These are phyloP conservation scores for Pterocarpus santalinus DNA, from an alignment of 306 rosid species.

Conservation along the genomic window DNA sequence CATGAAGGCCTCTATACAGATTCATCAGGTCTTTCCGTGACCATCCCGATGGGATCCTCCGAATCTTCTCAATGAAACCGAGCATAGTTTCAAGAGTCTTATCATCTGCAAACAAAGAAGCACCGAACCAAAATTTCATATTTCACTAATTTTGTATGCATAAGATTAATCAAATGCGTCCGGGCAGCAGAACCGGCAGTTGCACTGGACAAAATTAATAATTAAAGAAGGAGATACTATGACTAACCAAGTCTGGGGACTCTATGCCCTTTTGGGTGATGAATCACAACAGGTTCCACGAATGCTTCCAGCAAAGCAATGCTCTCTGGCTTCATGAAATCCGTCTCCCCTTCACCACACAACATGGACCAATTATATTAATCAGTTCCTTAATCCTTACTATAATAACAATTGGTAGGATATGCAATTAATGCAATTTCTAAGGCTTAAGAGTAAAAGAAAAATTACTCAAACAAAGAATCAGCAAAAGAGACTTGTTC, in stretches of 20 bases:
- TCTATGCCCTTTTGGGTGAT: constrained; percentile 63
- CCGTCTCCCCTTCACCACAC: constrained; percentile 58
- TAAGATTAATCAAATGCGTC: not conserved
- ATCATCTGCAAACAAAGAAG: constrained; percentile 45
- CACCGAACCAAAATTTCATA: not conserved
- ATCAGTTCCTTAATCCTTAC: too few relatives aligned
- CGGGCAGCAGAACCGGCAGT: too few relatives aligned
- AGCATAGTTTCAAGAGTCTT: constrained; percentile 47
- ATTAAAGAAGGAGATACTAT: not conserved
- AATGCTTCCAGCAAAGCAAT: constrained; percentile 52
- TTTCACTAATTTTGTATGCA: not conserved
- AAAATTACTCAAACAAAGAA: not conserved
- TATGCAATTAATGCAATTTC: too few relatives aligned
- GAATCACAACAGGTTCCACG: constrained; percentile 57
- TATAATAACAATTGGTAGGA: too few relatives aligned
- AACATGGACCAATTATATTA: not conserved
- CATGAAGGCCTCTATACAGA: too few relatives aligned
- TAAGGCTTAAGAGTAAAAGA: not conserved
- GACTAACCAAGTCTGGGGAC: constrained; percentile 60
- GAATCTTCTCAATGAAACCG: constrained; percentile 49
- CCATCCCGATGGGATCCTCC: not conserved
- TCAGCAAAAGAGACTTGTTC: not conserved
- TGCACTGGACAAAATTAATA: not conserved
- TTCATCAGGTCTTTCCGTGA: not conserved
- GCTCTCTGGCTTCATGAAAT: constrained; percentile 58